These are phyloP conservation scores for Plasmodium vivax DNA, from an alignment of 169 alveolate genomes.

Conservation along the genomic window DNA sequence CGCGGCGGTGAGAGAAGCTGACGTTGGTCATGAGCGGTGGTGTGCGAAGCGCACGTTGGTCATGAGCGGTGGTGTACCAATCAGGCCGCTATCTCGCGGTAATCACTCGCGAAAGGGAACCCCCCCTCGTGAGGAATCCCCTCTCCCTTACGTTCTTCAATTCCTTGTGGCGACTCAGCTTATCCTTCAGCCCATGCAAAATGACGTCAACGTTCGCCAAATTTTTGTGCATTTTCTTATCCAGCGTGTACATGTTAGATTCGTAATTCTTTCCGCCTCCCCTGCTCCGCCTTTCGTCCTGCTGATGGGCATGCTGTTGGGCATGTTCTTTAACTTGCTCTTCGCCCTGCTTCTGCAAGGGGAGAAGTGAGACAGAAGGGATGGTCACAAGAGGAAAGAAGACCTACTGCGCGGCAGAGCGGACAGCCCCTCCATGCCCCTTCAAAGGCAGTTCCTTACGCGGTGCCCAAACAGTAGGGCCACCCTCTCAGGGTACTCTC, in stretches of 20 bases:
- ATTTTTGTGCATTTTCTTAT: constrained; percentile 49
- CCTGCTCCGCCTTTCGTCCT: not conserved
- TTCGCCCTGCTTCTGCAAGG: not conserved
- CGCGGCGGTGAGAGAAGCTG: not conserved
- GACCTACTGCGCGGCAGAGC: not conserved
- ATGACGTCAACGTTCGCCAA: constrained; percentile 16
- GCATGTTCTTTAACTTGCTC: too few species aligned
- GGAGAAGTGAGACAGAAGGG: not conserved
- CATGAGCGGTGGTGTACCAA: not conserved
- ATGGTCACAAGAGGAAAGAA: not conserved
- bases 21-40: not conserved
- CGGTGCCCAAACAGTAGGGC: not conserved
- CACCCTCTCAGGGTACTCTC: too few species aligned
- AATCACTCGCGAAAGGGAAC: not conserved
- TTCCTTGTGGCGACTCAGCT: constrained; percentile 41
- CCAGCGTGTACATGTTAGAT: constrained; percentile 45
- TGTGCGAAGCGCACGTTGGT: not conserved
- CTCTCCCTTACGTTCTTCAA: constrained; percentile 26
- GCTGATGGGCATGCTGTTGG: not conserved
- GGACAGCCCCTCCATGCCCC: not conserved
- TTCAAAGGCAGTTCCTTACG: not conserved
- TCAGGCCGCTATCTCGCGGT: too few species aligned
- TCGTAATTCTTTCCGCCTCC: not conserved
- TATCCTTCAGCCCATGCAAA: constrained; percentile 18
- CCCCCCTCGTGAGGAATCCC: not conserved